Evolutionary conservation across 306 rosid genomes (phyloP).

Genomic region (Quercus ilex): DNA sequence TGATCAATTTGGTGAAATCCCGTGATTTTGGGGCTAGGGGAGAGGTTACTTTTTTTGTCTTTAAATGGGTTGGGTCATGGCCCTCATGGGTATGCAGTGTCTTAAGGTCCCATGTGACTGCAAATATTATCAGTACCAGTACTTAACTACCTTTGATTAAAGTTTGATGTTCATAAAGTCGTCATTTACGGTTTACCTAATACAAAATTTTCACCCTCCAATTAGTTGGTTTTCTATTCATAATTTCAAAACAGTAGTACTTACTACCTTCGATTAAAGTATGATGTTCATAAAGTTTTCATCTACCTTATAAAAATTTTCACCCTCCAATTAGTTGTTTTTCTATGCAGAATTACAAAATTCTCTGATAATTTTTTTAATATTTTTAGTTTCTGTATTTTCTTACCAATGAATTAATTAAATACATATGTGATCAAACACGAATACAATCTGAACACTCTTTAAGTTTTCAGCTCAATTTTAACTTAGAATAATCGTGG

Average conservation of each 20-base stretch:
- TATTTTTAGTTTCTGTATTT: neutral
- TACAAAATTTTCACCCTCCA: neutral
- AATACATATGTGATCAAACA: neutral
- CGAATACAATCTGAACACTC: no score
- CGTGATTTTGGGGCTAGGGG: neutral
- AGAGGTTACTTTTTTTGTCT: no score
- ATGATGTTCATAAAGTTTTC: no score
- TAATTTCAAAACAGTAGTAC: neutral
- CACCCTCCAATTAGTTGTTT: neutral
- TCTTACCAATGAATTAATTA: neutral
- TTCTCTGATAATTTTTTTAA: neutral
- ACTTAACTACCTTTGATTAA: no score
- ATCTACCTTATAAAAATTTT: no score
- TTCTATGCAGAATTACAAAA: neutral
- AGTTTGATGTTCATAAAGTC: no score
- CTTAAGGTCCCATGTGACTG: neutral
- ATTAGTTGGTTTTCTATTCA: neutral
- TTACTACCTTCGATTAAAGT: no score
- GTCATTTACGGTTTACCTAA: no score
- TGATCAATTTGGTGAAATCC: neutral
- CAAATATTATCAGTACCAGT: neutral
- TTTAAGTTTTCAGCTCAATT: no score
- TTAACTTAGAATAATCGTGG: no score
- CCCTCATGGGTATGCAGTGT: neutral
- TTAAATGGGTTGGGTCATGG: no score